Evolutionary conservation across 139 green algal species (phyloP).

Genomic region (Micractinium sp.): DNA sequence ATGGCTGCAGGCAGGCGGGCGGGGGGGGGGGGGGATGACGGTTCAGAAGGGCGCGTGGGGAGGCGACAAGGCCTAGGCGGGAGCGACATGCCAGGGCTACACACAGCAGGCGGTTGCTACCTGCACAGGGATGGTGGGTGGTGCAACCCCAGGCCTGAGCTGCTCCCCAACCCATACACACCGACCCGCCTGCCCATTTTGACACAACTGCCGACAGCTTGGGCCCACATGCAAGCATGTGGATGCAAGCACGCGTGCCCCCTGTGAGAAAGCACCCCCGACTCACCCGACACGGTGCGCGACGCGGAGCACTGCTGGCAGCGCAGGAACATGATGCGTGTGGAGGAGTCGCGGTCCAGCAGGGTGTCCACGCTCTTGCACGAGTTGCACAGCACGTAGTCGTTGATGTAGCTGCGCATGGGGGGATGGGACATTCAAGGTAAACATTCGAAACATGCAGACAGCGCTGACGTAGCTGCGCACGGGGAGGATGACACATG

Average conservation of each 20-base stretch:
- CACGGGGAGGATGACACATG: not conserved
- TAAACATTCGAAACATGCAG: not conserved
- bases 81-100: too few species aligned
- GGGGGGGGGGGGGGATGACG: too few species aligned
- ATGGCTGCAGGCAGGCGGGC: slow-evolving; percentile 72
- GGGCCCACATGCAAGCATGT: not conserved
- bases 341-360: slow-evolving; percentile 88
- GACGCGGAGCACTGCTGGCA: slow-evolving; percentile 94
- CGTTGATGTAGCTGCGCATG: slow-evolving; percentile 94
- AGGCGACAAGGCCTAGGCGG: too few species aligned
- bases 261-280: too few species aligned
- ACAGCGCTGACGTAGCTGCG: too few species aligned
- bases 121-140: too few species aligned
- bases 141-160: too few species aligned
- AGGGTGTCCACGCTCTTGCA: slow-evolving; percentile 98
- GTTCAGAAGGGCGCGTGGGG: too few species aligned
- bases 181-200: not conserved
- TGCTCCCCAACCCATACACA: too few species aligned
- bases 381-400: slow-evolving; percentile 98
- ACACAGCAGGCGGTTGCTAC: too few species aligned
- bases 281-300: slow-evolving; percentile 73
- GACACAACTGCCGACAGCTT: not conserved
- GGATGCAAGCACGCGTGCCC: not conserved
- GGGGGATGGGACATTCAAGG: not conserved
- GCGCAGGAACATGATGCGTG: slow-evolving; percentile 90